Base-by-base conservation (phyloP, 768 basidiomycete genomes). In the Tylopilus cervinicoccineus region DNA sequence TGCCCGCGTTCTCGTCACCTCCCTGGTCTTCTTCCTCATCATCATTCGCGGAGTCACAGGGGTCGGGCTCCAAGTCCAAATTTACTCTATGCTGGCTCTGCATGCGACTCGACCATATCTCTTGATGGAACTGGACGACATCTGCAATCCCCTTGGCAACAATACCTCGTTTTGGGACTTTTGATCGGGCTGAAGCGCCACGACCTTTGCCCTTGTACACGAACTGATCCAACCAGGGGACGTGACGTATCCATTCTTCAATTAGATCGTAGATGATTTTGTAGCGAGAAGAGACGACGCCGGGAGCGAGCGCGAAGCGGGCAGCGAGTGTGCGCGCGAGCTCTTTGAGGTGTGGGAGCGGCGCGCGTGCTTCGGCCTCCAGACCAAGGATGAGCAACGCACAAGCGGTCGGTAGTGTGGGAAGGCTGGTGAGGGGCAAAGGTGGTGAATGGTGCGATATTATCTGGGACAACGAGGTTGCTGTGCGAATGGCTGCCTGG, bases 141-240 rank as follows among this genome's bases (percentile, higher is more conserved):
- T 89, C 88, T 50, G 80, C 79, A 45, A 87, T 68, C 4, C 84
- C 83, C 43, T 78, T 77, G 27, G 85, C 84, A 44, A 85, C 81
- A 41, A 86, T 65, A 29, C 72, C 63, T n/a, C 86, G 76, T 61
- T 82, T 84, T 11, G 84, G 68, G 34, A 79, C 68, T 58, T 80
- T 84, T 14, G 83, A 77, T 11, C 81, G 75, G 0, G 83, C 78
- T 38, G 69, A 65, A 20, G 61, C 39, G 33, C 60, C 55, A 22
- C 53, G 60, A 38, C 59, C 61, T 39, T 63, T 66, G 28, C 50
- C 53, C 68, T 75, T 64, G 55, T 50, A 54, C 11, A 71, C 64
- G 51, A 81, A 82, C 38, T 79, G 75, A 52, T 80, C 75, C 11
- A 89, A 70, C 89, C 88, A 92, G 5, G 86, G 85, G 4, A 91